Evolutionary conservation across 2,329 filamentous ascomycete species (phyloP).

Genomic region (Chlorencoelia australis): DNA sequence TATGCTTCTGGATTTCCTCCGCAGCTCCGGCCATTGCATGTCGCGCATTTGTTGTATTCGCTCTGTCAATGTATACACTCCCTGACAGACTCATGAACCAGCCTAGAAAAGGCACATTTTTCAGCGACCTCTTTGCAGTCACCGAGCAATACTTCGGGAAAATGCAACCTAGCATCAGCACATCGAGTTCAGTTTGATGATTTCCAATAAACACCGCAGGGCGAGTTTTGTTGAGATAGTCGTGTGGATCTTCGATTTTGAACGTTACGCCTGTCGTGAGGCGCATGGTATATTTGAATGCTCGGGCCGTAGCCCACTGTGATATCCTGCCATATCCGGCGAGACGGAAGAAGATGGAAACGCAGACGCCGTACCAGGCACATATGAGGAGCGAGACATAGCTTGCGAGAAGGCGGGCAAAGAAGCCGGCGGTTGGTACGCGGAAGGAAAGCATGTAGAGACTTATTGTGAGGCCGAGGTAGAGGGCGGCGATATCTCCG

Average conservation of each 20-base stretch:
- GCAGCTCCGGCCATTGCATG: conserved; percentile 79
- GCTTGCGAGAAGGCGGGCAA: conserved; percentile 55
- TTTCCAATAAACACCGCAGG: conserved; percentile 90
- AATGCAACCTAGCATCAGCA: conserved; percentile 78
- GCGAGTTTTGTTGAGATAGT: conserved; percentile 45
- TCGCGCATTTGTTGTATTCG: conserved; percentile 71
- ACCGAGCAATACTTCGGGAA: conserved; percentile 90
- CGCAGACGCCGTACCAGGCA: conserved; percentile 65
- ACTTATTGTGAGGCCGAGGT: conserved; percentile 39
- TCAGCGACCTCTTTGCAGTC: conserved; percentile 81
- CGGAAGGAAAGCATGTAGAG: conserved; percentile 55
- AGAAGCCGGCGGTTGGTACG: conserved; percentile 52
- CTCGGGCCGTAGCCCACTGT: conserved; percentile 74
- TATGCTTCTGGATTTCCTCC: conserved; percentile 60
- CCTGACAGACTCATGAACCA: conserved; percentile 90
- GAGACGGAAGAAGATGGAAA: conserved; percentile 60
- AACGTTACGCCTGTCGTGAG: conserved; percentile 70
- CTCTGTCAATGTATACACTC: conserved; percentile 90
- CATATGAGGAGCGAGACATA: conserved; percentile 52
- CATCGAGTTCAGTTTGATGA: conserved; percentile 93
- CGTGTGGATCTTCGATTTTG: conserved; percentile 55
- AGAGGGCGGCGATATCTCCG: conserved; percentile 40
- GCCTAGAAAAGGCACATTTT: conserved; percentile 72
- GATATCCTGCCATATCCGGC: conserved; percentile 64
- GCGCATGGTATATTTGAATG: conserved; percentile 73